These are phyloP conservation scores for Kuraishia hungarica DNA, from an alignment of 805 yeast species.

Conservation along the genomic window DNA sequence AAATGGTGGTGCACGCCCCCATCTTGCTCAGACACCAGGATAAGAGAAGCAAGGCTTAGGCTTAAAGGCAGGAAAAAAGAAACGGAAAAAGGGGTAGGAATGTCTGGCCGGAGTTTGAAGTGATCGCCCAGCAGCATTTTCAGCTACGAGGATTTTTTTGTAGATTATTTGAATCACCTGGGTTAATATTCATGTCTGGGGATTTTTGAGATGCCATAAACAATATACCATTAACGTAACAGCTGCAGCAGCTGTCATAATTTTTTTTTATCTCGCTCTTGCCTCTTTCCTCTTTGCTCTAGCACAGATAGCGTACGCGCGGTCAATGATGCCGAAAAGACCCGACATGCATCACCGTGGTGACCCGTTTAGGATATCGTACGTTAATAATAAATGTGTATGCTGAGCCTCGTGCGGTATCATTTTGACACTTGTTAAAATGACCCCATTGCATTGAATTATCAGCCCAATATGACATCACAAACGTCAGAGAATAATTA, in stretches of 20 bases:
- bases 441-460: neutral
- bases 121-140: no score
- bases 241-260: no score
- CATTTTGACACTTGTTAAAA: neutral
- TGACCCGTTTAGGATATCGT: neutral
- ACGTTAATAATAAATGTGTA: neutral
- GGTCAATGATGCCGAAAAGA: neutral
- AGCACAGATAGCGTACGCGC: neutral
- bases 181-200: no score
- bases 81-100: neutral
- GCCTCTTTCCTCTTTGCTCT: neutral
- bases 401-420: neutral
- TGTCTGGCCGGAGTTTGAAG: no score
- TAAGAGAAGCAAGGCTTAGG: neutral
- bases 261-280: no score
- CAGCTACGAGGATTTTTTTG: no score
- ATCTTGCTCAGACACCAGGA: neutral
- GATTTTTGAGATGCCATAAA: no score
- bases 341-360: neutral
- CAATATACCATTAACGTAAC: no score
- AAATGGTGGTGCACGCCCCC: neutral
- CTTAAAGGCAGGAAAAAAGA: neutral
- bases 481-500: neutral
- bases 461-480: neutral
- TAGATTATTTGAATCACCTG: no score